A percentile compares a stretch with the other conserved stretches of the same genome.
Evolutionary conservation across 2,329 filamentous ascomycete species (phyloP).

Genomic region (Geoglossum cookeanum): DNA sequence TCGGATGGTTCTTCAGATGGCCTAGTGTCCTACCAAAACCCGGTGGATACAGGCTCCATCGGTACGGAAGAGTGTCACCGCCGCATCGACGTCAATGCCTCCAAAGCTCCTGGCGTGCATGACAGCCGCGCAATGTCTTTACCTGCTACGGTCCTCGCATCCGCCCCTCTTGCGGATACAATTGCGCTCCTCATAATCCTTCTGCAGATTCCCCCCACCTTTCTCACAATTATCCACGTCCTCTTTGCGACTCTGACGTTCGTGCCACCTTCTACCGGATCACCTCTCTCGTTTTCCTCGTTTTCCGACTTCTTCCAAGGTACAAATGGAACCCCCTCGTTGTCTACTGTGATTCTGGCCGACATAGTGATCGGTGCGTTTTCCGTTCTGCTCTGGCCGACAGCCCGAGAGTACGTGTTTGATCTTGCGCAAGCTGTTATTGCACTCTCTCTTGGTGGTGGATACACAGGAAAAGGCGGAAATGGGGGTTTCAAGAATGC

Average conservation of each 20-base stretch:
- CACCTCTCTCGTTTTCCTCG: slow-evolving; percentile 55
- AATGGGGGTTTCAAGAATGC: slow-evolving; percentile 44
- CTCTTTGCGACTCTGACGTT: slow-evolving; percentile 87
- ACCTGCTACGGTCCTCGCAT: slow-evolving; percentile 69
- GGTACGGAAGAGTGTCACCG: slow-evolving; percentile 27
- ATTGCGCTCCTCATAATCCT: slow-evolving; percentile 93
- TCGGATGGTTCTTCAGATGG: slow-evolving; percentile 6
- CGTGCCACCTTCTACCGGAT: slow-evolving; percentile 57
- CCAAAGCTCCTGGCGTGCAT: slow-evolving; percentile 48
- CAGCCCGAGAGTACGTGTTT: slow-evolving; percentile 70
- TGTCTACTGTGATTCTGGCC: slow-evolving; percentile 68
- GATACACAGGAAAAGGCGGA: slow-evolving; percentile 38
- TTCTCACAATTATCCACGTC: slow-evolving; percentile 75
- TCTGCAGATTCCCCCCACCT: slow-evolving; percentile 75
- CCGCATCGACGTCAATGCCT: slow-evolving; percentile 50
- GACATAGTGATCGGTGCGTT: slow-evolving; percentile 67
- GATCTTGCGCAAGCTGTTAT: slow-evolving; percentile 88
- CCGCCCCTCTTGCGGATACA: slow-evolving; percentile 82
- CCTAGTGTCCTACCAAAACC: slow-evolving; percentile 17
- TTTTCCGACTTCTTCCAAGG: slow-evolving; percentile 85
- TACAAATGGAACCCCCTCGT: slow-evolving; percentile 65
- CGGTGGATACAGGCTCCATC: slow-evolving; percentile 16
- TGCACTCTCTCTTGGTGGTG: slow-evolving; percentile 73
- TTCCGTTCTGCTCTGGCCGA: slow-evolving; percentile 76
- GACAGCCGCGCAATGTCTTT: slow-evolving; percentile 56